These are phyloP conservation scores for Talaromyces marneffei DNA, from an alignment of 2,329 filamentous ascomycete genomes.

Conservation along the genomic window DNA sequence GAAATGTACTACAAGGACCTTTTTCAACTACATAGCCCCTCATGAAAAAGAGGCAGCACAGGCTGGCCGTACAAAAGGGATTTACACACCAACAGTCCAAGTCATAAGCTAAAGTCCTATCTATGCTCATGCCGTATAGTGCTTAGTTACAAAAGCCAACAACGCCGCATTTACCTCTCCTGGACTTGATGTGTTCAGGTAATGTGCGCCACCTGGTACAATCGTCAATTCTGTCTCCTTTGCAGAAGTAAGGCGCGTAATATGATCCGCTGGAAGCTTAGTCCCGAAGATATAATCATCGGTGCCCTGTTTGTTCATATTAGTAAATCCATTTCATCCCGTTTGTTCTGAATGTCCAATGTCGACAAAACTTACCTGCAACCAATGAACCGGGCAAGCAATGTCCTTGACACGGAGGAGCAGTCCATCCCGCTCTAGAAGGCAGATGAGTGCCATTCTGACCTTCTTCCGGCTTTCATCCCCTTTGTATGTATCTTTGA, in stretches of 20 bases:
- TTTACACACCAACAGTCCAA: background rate
- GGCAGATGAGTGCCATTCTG: conserved; percentile 43
- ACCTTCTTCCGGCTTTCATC: conserved; percentile 41
- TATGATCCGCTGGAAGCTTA: conserved; percentile 21
- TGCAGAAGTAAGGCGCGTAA: background rate
- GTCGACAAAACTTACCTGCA: conserved; percentile 35
- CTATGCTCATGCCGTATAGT: background rate
- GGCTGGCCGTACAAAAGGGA: background rate
- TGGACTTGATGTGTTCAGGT: background rate
- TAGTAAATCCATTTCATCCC: conserved; percentile 24
- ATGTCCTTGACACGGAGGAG: conserved; percentile 40
- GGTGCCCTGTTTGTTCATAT: background rate
- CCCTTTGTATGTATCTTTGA: conserved; percentile 40
- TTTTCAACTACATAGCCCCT: too few species aligned
- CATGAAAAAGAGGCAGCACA: background rate
- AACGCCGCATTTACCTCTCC: conserved; percentile 22
- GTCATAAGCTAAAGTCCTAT: background rate
- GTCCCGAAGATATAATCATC: conserved; percentile 11
- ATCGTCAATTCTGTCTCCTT: background rate
- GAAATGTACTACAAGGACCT: too few species aligned
- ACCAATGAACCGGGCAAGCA: conserved; percentile 44
- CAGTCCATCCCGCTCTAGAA: conserved; percentile 43
- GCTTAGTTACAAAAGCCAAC: background rate
- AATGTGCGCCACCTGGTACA: background rate
- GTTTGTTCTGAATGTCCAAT: conserved; percentile 36